Evolutionary conservation across 768 basidiomycete species (phyloP).

Genomic region (Tylopilus intermedius): DNA sequence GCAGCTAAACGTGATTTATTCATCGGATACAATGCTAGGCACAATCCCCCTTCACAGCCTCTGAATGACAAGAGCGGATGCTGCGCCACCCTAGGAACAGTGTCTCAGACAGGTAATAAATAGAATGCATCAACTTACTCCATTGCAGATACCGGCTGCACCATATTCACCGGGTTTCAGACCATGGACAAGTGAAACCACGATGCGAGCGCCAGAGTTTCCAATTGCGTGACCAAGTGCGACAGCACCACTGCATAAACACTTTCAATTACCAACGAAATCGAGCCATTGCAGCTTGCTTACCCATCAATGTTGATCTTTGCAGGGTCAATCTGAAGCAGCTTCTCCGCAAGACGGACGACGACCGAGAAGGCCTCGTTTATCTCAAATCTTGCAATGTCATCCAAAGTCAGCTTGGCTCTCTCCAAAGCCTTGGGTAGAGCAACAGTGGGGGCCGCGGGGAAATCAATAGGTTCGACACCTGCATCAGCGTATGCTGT

Average conservation of each 20-base stretch:
- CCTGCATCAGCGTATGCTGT: constrained; percentile 95
- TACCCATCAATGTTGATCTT: constrained; percentile 91
- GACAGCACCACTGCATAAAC: constrained; percentile 76
- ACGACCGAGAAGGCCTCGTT: constrained; percentile 99
- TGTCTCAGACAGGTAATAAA: constrained; percentile 12
- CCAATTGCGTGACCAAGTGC: constrained; percentile 96
- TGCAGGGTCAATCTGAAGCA: constrained; percentile 73
- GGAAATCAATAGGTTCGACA: constrained; percentile 96
- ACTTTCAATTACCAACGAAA: constrained; percentile 4
- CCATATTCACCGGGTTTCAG: constrained; percentile 91
- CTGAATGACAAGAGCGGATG: constrained; percentile 87
- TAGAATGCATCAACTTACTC: constrained; percentile 50
- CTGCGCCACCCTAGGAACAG: constrained; percentile 73
- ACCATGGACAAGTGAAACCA: constrained; percentile 89
- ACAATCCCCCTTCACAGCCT: constrained; percentile 51
- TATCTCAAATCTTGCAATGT: constrained; percentile 91
- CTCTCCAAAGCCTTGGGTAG: constrained; percentile 83
- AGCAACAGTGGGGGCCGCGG: constrained; percentile 87
- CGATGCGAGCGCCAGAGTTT: constrained; percentile 90
- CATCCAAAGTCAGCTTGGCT: constrained; percentile 75
- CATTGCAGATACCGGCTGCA: constrained; percentile 95
- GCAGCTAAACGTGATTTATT: constrained; percentile 14
- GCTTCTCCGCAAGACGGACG: constrained; percentile 84
- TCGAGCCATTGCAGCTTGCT: constrained; percentile 23
- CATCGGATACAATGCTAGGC: constrained; percentile 10